Conservation (phyloP, 768 basidiomycete species). For the Mycena crocata region DNA sequence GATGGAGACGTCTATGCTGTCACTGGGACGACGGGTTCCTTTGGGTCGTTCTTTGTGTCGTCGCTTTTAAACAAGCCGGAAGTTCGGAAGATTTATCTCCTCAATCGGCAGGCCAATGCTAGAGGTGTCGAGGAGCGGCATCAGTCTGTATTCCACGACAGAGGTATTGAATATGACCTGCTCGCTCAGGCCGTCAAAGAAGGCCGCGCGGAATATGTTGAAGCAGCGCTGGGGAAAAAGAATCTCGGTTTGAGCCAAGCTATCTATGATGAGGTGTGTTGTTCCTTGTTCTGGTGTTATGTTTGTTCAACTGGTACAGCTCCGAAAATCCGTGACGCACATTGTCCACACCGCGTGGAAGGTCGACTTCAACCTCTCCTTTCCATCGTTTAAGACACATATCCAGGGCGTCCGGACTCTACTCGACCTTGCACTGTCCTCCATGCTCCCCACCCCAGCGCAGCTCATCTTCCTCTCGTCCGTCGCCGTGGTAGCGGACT, state of each 20-base stretch:
- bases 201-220: slow-evolving; percentile 2
- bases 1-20: slow-evolving; percentile 12
- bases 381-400: slow-evolving; percentile 38
- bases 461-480: slow-evolving; percentile 40
- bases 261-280: slow-evolving; percentile 7
- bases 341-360: slow-evolving; percentile 37
- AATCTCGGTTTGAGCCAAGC: slow-evolving; percentile 3
- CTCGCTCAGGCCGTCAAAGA: not conserved
- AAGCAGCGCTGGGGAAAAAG: slow-evolving; percentile 1
- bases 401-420: slow-evolving; percentile 36
- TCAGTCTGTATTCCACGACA: not conserved
- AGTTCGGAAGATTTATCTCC: slow-evolving; percentile 16
- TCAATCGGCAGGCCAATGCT: slow-evolving; percentile 3
- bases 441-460: slow-evolving; percentile 24
- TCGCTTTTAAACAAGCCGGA: slow-evolving; percentile 5
- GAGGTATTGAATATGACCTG: slow-evolving; percentile 3
- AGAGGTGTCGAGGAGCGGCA: slow-evolving; percentile 6
- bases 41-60: slow-evolving; percentile 16
- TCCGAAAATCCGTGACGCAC: slow-evolving; percentile 9
- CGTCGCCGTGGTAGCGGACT: slow-evolving; percentile 32
- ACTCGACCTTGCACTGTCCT: slow-evolving; percentile 37
- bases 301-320: not conserved
- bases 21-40: slow-evolving; percentile 21
- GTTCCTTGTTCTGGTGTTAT: not conserved
- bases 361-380: slow-evolving; percentile 40